Evolutionary conservation across 164 flowering plant genomes (phyloP), one percentile per base, ranked within the genome.

Genomic region (Dillenia turbinata): DNA sequence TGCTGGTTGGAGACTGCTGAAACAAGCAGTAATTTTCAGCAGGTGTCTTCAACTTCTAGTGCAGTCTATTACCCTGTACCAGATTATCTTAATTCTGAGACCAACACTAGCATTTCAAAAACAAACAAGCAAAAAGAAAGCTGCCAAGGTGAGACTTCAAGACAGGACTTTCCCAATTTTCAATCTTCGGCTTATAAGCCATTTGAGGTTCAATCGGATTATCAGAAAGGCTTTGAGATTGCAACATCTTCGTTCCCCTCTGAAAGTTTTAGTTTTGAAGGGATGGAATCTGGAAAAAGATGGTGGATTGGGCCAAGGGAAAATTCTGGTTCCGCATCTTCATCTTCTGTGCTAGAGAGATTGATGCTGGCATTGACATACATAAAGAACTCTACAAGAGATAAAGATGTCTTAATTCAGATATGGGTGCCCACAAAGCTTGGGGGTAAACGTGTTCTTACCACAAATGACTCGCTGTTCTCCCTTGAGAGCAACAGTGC

Each of bases 361-460:
- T 59, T 90, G 50, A 66, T 71, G 14, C 70, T 52, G 53, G 96
- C 96, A 49, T 67, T 90, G 50, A 64, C 54, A 19, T 54, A 61
- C 72, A 78, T 93, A 10, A 75, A 67, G 57, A 76, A 79, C 9
- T 64, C 76, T 14, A 60, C 77, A 9, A 77, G 58, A 63, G 75
- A 81, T 9, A 83, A 76, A 68, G 81, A 86, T 76, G 73, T 78
- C 33, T 89, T 94, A 33, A 69, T 89, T 57, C 96, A 94, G 66
- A 62, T 90, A 64, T 93, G 98, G 98, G 81, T 87, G 14, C 98
- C 97, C 19, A 70, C 79, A 24, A 73, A 75, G 63, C 77, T 66
- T 68, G 86, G 83, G 52, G 82, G 77, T 40, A 77, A 61, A 55
- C 69, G 53, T 53, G 80, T 90, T 59, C 78, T 93, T 52, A 84